Base-by-base conservation (phyloP, 345 rosid species). In the Lepidium africanum region DNA sequence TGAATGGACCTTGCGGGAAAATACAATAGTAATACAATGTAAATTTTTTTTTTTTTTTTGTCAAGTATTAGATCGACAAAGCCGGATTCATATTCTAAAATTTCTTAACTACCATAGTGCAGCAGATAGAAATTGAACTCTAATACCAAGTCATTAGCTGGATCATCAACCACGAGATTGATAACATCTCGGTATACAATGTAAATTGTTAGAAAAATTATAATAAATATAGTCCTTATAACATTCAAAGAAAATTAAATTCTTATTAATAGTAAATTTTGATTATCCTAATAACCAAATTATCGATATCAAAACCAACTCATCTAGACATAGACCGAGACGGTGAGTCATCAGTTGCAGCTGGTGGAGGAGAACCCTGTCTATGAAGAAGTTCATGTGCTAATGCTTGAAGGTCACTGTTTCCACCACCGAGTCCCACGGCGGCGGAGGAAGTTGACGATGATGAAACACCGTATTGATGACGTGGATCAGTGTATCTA, bases 381-480 rank as follows among this genome's bases (percentile, higher is more conserved):
- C 97, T 77, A 12, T 83, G 83, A 7, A 88, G 80, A 38, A 90
- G 90, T 53, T 93, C 97, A 38, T 86, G 79, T 4, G 94, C 96
- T 81, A 90, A 75, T 3, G 94, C 87, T 52, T 92, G 91, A 33
- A 88, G 96, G 57, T 92, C 93, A 13, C 84, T 86, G 39, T 86
- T 76, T n/a, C 84, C 75, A 5, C 90, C 86, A 74, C 73, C 73
- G 37, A 74, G 45, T 9, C 73, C 73, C 57, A 60, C 53, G 19
- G 84, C 64, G 15, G 73, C 57, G 6, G 81, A 59, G 10, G 75
- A 63, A 23, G 81, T 15, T 2, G 72, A 59, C 0, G 87, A 52
- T 2, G 87, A 52, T 9, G 79, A 51, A 16, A 75, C 70, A 41
- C 71, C 40, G 70, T 67, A 45, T 75, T 85, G 86, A 14, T 88